Evolutionary conservation across 1,284 basidiomycete genomes (phyloP).

Genomic region (Rhodotorula sp.): DNA sequence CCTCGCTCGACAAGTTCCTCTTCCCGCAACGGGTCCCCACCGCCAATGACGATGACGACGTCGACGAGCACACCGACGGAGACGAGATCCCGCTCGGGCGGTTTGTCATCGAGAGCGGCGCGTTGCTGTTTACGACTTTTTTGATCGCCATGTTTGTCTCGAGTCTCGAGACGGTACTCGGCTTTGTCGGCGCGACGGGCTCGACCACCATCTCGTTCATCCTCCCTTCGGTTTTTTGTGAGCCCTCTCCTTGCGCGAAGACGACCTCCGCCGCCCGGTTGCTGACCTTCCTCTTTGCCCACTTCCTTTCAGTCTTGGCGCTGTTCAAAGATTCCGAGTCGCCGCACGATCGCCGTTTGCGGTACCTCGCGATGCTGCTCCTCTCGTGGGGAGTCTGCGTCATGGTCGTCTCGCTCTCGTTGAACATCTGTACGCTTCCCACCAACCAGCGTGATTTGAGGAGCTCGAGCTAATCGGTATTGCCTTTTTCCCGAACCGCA

Average conservation of each 20-base stretch:
- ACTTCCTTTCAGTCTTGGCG: constrained; percentile 46
- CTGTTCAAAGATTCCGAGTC: constrained; percentile 61
- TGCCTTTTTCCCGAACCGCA: too few species aligned
- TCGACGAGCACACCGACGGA: constrained; percentile 35
- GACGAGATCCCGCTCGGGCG: constrained; percentile 57
- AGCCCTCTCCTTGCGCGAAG: not conserved
- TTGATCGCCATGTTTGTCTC: constrained; percentile 78
- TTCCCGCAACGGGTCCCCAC: constrained; percentile 45
- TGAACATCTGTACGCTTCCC: constrained; percentile 39
- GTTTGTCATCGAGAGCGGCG: constrained; percentile 70
- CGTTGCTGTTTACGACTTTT: constrained; percentile 64
- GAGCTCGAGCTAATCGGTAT: not conserved
- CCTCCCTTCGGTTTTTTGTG: constrained; percentile 72
- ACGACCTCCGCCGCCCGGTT: not conserved
- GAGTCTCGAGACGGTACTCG: constrained; percentile 74
- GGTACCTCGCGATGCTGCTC: constrained; percentile 65
- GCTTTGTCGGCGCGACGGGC: constrained; percentile 95
- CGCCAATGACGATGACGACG: constrained; percentile 31
- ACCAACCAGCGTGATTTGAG: not conserved
- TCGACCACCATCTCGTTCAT: constrained; percentile 97
- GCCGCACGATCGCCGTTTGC: constrained; percentile 60
- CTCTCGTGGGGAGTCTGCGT: constrained; percentile 74
- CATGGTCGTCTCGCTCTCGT: constrained; percentile 69
- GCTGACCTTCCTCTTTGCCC: not conserved
- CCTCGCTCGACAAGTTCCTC: constrained; percentile 88